Conservation (phyloP, 768 basidiomycete species). For the Kwoniella dendrophila region DNA sequence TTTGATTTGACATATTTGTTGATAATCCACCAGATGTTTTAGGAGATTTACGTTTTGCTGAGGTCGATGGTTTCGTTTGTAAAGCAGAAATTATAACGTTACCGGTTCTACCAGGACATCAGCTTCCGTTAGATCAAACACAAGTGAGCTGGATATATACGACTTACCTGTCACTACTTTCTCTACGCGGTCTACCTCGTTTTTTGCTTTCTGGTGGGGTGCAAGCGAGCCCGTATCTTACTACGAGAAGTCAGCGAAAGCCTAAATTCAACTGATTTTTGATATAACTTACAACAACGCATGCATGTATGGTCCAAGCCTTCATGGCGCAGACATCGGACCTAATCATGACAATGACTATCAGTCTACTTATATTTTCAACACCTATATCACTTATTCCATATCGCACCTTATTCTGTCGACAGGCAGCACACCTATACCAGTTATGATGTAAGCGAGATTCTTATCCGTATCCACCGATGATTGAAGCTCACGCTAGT, state of each 20-base stretch:
- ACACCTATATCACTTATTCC: background rate
- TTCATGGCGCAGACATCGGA: slow-evolving; percentile 19
- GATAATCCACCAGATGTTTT: too few species aligned
- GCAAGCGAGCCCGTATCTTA: slow-evolving; percentile 22
- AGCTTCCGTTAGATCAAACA: background rate
- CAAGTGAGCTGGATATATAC: background rate
- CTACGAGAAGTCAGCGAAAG: background rate
- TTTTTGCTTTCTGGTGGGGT: slow-evolving; percentile 20
- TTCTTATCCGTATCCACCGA: too few species aligned
- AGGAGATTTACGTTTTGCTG: too few species aligned
- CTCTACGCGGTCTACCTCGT: slow-evolving; percentile 18
- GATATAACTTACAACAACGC: slow-evolving; percentile 13
- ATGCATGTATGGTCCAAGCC: slow-evolving; percentile 19
- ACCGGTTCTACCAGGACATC: background rate
- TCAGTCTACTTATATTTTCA: background rate
- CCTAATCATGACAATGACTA: slow-evolving; percentile 1
- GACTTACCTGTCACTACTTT: slow-evolving; percentile 3
- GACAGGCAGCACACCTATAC: slow-evolving; percentile 23
- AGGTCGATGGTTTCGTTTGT: too few species aligned
- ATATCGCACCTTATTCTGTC: slow-evolving; percentile 20
- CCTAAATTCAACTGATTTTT: background rate
- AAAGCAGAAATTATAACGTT: too few species aligned
- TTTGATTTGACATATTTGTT: too few species aligned
- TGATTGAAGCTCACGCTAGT: too few species aligned
- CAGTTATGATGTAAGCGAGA: too few species aligned